phyloP scores from a whole-genome alignment of 1,284 basidiomycete species.

The Fomitopsis schrenkii region DNA sequence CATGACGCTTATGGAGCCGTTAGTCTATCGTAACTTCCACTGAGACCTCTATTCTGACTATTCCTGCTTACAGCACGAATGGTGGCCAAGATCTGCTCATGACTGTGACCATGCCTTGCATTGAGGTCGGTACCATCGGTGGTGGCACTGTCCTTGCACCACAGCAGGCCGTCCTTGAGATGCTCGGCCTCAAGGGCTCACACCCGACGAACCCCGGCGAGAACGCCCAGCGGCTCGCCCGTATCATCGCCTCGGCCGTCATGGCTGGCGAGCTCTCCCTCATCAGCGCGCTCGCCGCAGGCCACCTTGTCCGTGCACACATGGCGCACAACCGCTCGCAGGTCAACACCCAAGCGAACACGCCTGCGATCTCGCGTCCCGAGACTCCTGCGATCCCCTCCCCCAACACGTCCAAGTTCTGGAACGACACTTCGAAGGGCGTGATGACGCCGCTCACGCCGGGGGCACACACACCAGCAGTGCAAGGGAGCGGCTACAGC shows the following conservation, averaged over 20 bases:
- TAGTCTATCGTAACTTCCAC: constrained; percentile 33
- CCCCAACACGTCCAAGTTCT: constrained; percentile 2
- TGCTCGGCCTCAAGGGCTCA: constrained; percentile 88
- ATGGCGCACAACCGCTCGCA: constrained; percentile 80
- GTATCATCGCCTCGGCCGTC: constrained; percentile 84
- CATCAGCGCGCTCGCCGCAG: constrained; percentile 87
- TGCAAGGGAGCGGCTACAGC: constrained; percentile 3
- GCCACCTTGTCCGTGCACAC: constrained; percentile 87
- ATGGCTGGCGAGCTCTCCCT: constrained; percentile 95
- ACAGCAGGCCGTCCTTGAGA: constrained; percentile 86
- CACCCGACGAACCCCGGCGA: constrained; percentile 80
- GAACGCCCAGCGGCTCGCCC: constrained; percentile 85
- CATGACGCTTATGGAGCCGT: constrained; percentile 98
- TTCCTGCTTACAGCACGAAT: constrained; percentile 58
- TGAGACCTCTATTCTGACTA: constrained; percentile 5
- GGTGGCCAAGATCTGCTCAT: constrained; percentile 88
- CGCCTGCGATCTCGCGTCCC: constrained; percentile 60
- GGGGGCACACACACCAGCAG: constrained; percentile 3
- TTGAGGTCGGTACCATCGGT: constrained; percentile 96
- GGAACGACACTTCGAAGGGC: constrained; percentile 3
- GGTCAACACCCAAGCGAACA: constrained; percentile 55
- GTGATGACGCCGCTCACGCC: constrained; percentile 7
- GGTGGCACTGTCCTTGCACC: constrained; percentile 91
- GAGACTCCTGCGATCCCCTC: constrained; percentile 47
- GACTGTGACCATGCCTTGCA: constrained; percentile 92